Evolutionary conservation across 2,329 filamentous ascomycete species (phyloP).

Genomic region (Fusarium tanahbumbuense): DNA sequence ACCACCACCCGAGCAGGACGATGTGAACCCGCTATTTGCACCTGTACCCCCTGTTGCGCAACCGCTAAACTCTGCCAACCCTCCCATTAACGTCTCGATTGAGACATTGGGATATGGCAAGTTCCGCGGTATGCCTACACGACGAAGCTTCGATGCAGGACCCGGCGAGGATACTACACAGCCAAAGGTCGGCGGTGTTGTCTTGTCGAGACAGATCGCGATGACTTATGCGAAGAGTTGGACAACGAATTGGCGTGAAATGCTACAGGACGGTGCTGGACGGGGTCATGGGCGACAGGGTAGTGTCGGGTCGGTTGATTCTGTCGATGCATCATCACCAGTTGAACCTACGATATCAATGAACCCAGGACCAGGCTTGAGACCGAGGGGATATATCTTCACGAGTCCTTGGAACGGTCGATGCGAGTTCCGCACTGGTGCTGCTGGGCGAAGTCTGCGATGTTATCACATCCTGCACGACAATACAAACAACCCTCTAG

Average conservation of each 20-base stretch:
- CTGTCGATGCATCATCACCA: slow-evolving; percentile 48
- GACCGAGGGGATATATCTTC: slow-evolving; percentile 79
- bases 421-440: slow-evolving; percentile 86
- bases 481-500: slow-evolving; percentile 58
- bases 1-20: slow-evolving; percentile 41
- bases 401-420: slow-evolving; percentile 86
- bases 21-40: slow-evolving; percentile 40
- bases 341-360: slow-evolving; percentile 49
- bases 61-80: slow-evolving; percentile 42
- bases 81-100: slow-evolving; percentile 63
- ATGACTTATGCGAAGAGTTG: slow-evolving; percentile 68
- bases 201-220: slow-evolving; percentile 66
- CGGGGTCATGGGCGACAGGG: slow-evolving; percentile 47
- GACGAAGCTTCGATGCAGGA: slow-evolving; percentile 51
- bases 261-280: slow-evolving; percentile 42
- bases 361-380: slow-evolving; percentile 60
- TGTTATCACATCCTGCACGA: slow-evolving; percentile 77
- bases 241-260: slow-evolving; percentile 59
- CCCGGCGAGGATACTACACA: slow-evolving; percentile 27
- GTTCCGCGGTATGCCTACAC: slow-evolving; percentile 63
- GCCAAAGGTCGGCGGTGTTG: slow-evolving; percentile 42
- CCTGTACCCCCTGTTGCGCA: slow-evolving; percentile 39
- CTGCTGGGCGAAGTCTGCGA: slow-evolving; percentile 78
- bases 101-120: slow-evolving; percentile 69
- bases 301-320: slow-evolving; percentile 49